phyloP scores from a whole-genome alignment of 768 basidiomycete genomes.

The Russula earlei region DNA sequence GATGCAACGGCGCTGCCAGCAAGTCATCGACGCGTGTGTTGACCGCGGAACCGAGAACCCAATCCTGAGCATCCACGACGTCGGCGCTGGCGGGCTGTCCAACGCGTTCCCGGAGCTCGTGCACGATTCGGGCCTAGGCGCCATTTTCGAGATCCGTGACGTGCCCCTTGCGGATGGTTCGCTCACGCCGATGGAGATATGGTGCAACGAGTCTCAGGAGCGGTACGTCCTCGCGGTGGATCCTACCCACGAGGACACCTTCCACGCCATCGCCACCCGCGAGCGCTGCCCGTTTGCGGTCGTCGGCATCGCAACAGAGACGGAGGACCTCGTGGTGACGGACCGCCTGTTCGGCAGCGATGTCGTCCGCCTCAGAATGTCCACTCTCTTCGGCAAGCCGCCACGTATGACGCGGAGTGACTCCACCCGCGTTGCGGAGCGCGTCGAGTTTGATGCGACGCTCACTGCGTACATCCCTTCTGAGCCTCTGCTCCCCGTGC shows the following conservation, averaged over 20 bases:
- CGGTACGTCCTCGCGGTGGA: constrained; percentile 91
- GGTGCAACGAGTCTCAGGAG: constrained; percentile 99
- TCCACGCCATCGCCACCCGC: constrained; percentile 70
- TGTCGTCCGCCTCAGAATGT: constrained; percentile 87
- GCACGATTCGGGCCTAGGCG: constrained; percentile 90
- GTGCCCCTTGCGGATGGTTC: constrained; percentile 84
- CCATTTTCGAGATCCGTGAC: constrained; percentile 86
- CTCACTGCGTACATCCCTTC: constrained; percentile 58
- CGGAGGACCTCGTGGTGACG: constrained; percentile 79
- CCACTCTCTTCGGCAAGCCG: constrained; percentile 91
- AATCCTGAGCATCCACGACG: constrained; percentile 95
- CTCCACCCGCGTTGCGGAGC: constrained; percentile 32
- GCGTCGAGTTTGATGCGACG: constrained; percentile 58
- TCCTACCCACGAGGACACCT: constrained; percentile 47
- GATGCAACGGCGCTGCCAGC: constrained; percentile 95
- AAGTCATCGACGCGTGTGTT: constrained; percentile 91
- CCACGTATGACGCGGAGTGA: constrained; percentile 83
- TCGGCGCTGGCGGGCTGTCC: constrained; percentile 93
- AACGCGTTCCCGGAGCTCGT: constrained; percentile 97
- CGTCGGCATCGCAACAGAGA: constrained; percentile 78
- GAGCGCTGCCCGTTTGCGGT: constrained; percentile 92
- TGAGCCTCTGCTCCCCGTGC: constrained; percentile 32
- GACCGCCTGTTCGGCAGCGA: constrained; percentile 72
- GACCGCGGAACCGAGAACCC: constrained; percentile 53
- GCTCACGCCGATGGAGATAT: constrained; percentile 99